These are phyloP conservation scores for Monosporascus sp. DNA, from an alignment of 2,329 filamentous ascomycete species.

Conservation along the genomic window DNA sequence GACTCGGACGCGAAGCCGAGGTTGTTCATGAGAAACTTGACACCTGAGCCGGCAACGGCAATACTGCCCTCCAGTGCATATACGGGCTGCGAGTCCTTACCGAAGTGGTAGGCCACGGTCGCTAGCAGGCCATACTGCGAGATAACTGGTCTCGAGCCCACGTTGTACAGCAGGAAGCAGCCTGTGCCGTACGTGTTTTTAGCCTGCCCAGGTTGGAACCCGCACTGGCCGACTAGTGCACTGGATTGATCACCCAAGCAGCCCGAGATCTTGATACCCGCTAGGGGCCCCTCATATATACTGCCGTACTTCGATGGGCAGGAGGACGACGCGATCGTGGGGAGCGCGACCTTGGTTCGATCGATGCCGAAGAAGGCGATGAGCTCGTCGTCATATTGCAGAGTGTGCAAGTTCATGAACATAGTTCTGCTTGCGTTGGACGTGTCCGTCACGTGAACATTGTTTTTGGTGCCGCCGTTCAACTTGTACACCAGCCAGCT, in stretches of 20 bases:
- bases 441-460: slow-evolving; percentile 74
- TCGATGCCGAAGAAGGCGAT: slow-evolving; percentile 74
- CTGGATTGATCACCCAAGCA: slow-evolving; percentile 84
- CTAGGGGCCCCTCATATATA: slow-evolving; percentile 58
- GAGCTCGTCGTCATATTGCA: slow-evolving; percentile 73
- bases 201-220: slow-evolving; percentile 73
- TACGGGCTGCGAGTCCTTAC: slow-evolving; percentile 51
- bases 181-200: slow-evolving; percentile 93
- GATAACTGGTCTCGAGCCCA: slow-evolving; percentile 78
- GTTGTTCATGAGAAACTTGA: slow-evolving; percentile 68
- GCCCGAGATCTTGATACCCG: slow-evolving; percentile 70
- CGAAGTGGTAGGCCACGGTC: slow-evolving; percentile 84
- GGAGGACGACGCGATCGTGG: slow-evolving; percentile 79
- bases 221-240: slow-evolving; percentile 79
- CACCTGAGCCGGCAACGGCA: slow-evolving; percentile 73
- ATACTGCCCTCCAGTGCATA: slow-evolving; percentile 84
- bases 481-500: slow-evolving; percentile 83
- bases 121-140: slow-evolving; percentile 76
- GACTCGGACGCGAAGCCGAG: slow-evolving; percentile 52
- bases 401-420: slow-evolving; percentile 84
- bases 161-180: slow-evolving; percentile 85
- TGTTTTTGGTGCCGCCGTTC: slow-evolving; percentile 63
- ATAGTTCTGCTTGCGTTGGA: slow-evolving; percentile 88
- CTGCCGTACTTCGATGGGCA: slow-evolving; percentile 67
- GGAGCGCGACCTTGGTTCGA: slow-evolving; percentile 62